A percentile compares a stretch with the other conserved stretches of the same genome.
Conservation (phyloP, 345 rosid species). For the Euclidium syriacum region DNA sequence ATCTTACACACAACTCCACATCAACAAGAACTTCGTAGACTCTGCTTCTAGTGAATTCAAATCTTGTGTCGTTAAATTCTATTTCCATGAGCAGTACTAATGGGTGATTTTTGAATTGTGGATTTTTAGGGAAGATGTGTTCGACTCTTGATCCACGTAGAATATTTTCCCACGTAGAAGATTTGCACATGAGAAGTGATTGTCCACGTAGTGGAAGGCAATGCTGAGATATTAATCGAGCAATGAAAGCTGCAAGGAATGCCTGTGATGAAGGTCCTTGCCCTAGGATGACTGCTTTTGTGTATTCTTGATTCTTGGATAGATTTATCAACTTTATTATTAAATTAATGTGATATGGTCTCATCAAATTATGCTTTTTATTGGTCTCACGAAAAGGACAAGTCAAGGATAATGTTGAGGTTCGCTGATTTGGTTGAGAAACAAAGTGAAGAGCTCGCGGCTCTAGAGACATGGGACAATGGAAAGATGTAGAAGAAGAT, state of each 20-base stretch:
- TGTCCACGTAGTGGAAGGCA: slow-evolving; percentile 90
- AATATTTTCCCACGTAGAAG: too few species aligned
- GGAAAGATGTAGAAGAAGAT: too few species aligned
- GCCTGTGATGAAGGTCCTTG: slow-evolving; percentile 99
- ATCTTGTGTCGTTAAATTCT: not conserved
- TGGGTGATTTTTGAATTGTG: not conserved
- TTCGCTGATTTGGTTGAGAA: slow-evolving; percentile 88
- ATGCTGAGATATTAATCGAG: slow-evolving; percentile 77
- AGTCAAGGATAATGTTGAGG: slow-evolving; percentile 60
- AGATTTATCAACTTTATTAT: too few species aligned
- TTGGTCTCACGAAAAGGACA: slow-evolving; percentile 68
- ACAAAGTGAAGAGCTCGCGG: slow-evolving; percentile 76
- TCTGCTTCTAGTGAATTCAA: slow-evolving; percentile 70
- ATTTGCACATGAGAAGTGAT: slow-evolving; percentile 82
- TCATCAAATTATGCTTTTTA: not conserved
- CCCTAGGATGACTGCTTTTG: slow-evolving; percentile 92
- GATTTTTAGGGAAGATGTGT: slow-evolving; percentile 61
- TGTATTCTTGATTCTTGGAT: slow-evolving; percentile 32
- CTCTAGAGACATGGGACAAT: slow-evolving; percentile 91
- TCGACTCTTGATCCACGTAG: slow-evolving; percentile 89
- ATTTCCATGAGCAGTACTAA: not conserved
- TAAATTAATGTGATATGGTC: not conserved
- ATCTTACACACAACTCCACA: slow-evolving; percentile 57
- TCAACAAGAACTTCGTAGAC: slow-evolving; percentile 77
- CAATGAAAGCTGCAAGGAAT: slow-evolving; percentile 88